Conservation (phyloP, 306 rosid genomes). For the Lathyrus sativus region DNA sequence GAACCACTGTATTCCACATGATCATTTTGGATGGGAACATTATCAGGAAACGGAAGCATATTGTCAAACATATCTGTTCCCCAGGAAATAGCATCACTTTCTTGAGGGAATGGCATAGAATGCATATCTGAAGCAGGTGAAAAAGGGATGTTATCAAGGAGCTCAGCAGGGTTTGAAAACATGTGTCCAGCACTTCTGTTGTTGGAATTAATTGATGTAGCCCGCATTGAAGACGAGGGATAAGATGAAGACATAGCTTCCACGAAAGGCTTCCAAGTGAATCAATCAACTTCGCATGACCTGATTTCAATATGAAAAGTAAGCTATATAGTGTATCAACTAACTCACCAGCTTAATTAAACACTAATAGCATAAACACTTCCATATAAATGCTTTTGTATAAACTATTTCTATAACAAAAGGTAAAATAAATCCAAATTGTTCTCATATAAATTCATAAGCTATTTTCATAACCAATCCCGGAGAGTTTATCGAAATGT, state of each 20-base stretch:
- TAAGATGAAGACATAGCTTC: constrained; percentile 57
- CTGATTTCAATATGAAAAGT: constrained; percentile 42
- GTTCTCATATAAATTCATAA: background rate
- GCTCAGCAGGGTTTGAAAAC: constrained; percentile 49
- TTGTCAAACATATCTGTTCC: constrained; percentile 61
- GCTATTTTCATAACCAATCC: background rate
- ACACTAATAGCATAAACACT: too few relatives aligned
- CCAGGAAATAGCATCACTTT: constrained; percentile 56
- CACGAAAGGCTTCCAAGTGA: constrained; percentile 28
- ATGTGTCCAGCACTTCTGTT: constrained; percentile 48
- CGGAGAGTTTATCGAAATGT: background rate
- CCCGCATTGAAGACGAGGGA: constrained; percentile 44
- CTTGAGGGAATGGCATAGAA: constrained; percentile 47
- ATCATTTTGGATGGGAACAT: constrained; percentile 56
- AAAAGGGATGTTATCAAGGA: constrained; percentile 36
- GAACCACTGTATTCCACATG: constrained; percentile 49
- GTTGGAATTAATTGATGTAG: constrained; percentile 47
- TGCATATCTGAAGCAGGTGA: constrained; percentile 51
- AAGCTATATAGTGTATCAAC: constrained; percentile 18
- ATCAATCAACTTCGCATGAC: constrained; percentile 34
- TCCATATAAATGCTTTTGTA: too few relatives aligned
- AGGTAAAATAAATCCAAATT: too few relatives aligned
- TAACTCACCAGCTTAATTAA: background rate
- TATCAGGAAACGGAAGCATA: constrained; percentile 52
- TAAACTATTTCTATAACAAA: too few relatives aligned